Evolutionary conservation across 192 early-diverging fungal genomes (phyloP).

Genomic region (Piromyces finnis): DNA sequence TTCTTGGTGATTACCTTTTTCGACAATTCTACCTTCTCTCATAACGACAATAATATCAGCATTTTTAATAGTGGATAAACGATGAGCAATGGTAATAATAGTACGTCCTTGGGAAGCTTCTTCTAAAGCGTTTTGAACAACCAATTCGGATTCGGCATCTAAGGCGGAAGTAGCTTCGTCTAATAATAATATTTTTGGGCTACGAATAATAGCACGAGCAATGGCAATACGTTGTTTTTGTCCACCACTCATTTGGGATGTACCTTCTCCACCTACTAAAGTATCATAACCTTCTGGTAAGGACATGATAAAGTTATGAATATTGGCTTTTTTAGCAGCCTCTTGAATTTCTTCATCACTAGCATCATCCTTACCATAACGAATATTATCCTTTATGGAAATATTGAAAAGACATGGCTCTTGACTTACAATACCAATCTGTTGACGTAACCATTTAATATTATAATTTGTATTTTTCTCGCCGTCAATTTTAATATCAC

Average conservation of each 20-base stretch:
- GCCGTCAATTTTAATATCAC: neutral
- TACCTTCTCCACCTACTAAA: slow-evolving; percentile 44
- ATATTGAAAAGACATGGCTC: slow-evolving; percentile 40
- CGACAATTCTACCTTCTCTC: slow-evolving; percentile 13
- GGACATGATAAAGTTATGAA: slow-evolving; percentile 18
- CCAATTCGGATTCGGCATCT: neutral
- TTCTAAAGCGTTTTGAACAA: neutral
- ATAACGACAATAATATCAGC: slow-evolving; percentile 18
- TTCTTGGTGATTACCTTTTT: slow-evolving; percentile 15
- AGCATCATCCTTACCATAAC: slow-evolving; percentile 28
- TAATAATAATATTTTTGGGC: slow-evolving; percentile 43
- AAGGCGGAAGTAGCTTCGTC: neutral
- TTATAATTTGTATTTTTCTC: neutral
- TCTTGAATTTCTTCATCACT: slow-evolving; percentile 17
- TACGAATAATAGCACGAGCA: slow-evolving; percentile 45
- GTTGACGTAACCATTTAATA: neutral
- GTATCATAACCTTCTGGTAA: slow-evolving; percentile 25
- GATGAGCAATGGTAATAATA: neutral
- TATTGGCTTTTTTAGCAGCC: slow-evolving; percentile 29
- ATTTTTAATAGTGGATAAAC: slow-evolving; percentile 12
- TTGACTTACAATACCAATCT: slow-evolving; percentile 20
- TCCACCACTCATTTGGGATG: slow-evolving; percentile 33
- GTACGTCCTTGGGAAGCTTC: neutral
- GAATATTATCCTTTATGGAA: slow-evolving; percentile 37
- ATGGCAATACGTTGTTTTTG: slow-evolving; percentile 56